Percentiles rank a stretch among this genome's conserved stretches.
phyloP scores from a whole-genome alignment of 306 rosid genomes.

The Astragalus membranaceus region DNA sequence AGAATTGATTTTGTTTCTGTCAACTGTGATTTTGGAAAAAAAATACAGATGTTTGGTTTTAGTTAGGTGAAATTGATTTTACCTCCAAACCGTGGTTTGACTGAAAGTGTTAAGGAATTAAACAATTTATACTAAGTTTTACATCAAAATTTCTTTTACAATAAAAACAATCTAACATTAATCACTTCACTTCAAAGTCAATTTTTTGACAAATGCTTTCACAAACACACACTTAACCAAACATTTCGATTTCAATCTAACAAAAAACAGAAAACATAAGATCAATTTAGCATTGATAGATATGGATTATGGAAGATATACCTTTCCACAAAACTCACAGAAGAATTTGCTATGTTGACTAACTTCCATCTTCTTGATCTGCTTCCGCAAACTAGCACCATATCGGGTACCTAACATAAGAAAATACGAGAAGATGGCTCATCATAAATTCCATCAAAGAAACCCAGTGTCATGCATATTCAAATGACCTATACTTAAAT shows the following conservation, averaged over 20 bases:
- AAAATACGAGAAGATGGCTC: not conserved
- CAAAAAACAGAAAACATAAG: not conserved
- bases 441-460: not conserved
- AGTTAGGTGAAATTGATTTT: too few species aligned
- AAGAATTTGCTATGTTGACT: constrained; percentile 78
- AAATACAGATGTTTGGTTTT: too few species aligned
- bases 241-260: not conserved
- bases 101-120: too few species aligned
- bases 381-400: constrained; percentile 83
- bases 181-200: too few species aligned
- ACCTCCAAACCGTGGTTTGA: too few species aligned
- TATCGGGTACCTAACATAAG: constrained; percentile 60
- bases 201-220: too few species aligned
- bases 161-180: not conserved
- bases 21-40: too few species aligned
- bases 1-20: too few species aligned
- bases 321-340: constrained; percentile 90
- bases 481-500: not conserved
- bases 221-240: not conserved
- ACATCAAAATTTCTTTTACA: too few species aligned
- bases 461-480: too few species aligned
- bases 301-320: not conserved
- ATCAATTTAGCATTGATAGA: not conserved
- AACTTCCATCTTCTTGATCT: constrained; percentile 87
- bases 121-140: too few species aligned